Evolutionary conservation across 164 flowering plant genomes (phyloP), one percentile per base, ranked within the genome.

Genomic region (Vitis labrusca): DNA sequence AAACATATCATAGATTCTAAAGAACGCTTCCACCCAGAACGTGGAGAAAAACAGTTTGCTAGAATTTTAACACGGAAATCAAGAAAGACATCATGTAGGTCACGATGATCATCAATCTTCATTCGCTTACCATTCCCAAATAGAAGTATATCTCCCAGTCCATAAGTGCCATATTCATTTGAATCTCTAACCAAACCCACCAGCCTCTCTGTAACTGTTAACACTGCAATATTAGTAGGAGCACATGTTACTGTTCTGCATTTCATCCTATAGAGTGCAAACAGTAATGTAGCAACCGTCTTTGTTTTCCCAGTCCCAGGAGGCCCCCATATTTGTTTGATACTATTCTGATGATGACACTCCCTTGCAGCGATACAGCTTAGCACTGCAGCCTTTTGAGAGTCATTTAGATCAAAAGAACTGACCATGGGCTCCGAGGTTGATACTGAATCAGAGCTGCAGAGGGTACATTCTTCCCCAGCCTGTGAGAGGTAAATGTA

Each of bases 281-380:
- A 80, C 17, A 86, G 67, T 13, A 86, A 49, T 7, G 74, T 10
- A 53, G 68, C 71, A 5, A 79, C 67, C 1, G 84, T 87, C 27
- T 77, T 84, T 16, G 89, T 87, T 64, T 87, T 87, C 37, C 89
- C 91, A 5, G 91, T 85, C 23, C 91, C 89, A 0, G 91, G 89
- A 44, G 91, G 91, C 1, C 91, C 89, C 88, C 88, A 85, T 44
- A 85, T 82, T 11, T 85, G 74, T 71, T 83, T 76, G 10, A 88
- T 75, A 0, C 59, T 67, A 56, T 53, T 75, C 44, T 51, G 54
- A 58, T 82, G 85, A 37, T 23, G 10, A 60, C 86, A 83, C 8
- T 61, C 59, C 51, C 65, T 76, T 32, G 66, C 16, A 9, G 48
- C 68, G 9, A 87, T 50, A 59, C 82, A 79, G 47, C 69, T 74